Evolutionary conservation across 148 eudicot genomes (phyloP), one percentile per base, ranked within the genome.

Genomic region (Rhododendron kiyosumense): DNA sequence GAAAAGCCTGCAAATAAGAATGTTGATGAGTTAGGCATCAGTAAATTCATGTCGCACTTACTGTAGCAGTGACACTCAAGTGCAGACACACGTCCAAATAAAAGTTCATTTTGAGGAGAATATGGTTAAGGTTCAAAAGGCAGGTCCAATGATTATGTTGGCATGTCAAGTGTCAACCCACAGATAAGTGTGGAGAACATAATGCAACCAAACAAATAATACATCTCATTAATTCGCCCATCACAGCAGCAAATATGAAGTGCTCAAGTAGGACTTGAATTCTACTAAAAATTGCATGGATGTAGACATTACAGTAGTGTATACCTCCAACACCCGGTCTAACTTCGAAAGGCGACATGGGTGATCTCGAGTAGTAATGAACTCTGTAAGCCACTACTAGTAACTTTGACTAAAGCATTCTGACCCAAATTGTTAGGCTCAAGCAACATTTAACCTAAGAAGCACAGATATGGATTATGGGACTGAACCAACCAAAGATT

Each of bases 1-100:
- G 89, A 91, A 97, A 95, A 85, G 98, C 98, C 99, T 97, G 98
- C 84, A 90, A 86, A 84, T 87, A 65, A 85, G 45, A 87, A 79
- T 81, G 82, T 71, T 83, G 85, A 86, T 81, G 75, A 85, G 79
- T 85, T 81, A 83, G 73, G 65, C 49, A 61, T 30, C 46, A 10
- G 59, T 5, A 81, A 8, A 13, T 41, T 78, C 77, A 36, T 67
- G 36, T 26, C n/a, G 22, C 38, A 82, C 46, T n/a, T 65, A 59
- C 15, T 45, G 38, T 30, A 9, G 28, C 13, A n/a, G 34, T 63
- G 22, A 65, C 57, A 63, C 24, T 26, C 8, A 65, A 65, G 34
- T 63, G 59, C 63, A 45, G 9, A 83, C 12, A 45, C 57, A 43
- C 54, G 5, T 15, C 73, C 10, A 6, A 63, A 38, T 36, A 30